Conservation (phyloP, 1,139 yeast species). For the Blastobotrys serpentis region DNA sequence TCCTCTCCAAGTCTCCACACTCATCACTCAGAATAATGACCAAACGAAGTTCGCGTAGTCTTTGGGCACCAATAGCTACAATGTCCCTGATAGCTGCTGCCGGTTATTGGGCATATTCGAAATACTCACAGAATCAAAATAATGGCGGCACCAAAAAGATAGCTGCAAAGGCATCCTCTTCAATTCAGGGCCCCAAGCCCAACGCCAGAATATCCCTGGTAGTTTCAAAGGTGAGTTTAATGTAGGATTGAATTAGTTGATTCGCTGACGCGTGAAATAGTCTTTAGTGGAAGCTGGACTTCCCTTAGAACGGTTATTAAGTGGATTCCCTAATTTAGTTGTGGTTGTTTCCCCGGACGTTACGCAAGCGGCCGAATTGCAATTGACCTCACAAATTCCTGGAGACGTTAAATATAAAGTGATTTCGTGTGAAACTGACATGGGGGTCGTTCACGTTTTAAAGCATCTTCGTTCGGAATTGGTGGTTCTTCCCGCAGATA, state of each 20-base stretch:
- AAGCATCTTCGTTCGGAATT: slow-evolving; percentile 35
- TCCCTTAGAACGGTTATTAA: slow-evolving; percentile 27
- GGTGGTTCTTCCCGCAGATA: slow-evolving; percentile 31
- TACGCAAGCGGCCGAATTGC: slow-evolving; percentile 20
- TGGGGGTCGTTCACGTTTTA: slow-evolving; percentile 35
- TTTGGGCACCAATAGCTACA: slow-evolving; percentile 12
- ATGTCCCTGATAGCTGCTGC: slow-evolving; percentile 14
- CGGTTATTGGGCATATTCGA: slow-evolving; percentile 14
- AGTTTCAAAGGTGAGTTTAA: slow-evolving; percentile 22
- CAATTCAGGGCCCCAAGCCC: slow-evolving; percentile 2
- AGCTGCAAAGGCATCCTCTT: slow-evolving; percentile 1
- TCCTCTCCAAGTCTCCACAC: neutral
- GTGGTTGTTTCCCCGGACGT: slow-evolving; percentile 31
- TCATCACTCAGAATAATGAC: neutral
- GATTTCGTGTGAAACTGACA: slow-evolving; percentile 35
- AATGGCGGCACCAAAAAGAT: neutral
- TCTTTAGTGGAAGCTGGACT: slow-evolving; percentile 26
- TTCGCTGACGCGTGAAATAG: slow-evolving; percentile 5
- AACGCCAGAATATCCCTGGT: slow-evolving; percentile 25
- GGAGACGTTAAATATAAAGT: slow-evolving; percentile 27
- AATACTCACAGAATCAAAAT: slow-evolving; percentile 1
- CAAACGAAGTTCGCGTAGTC: slow-evolving; percentile 1
- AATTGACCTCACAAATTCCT: slow-evolving; percentile 26
- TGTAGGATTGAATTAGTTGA: neutral
- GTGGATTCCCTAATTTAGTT: slow-evolving; percentile 29